Evolutionary conservation across 2,329 filamentous ascomycete genomes (phyloP).

Genomic region (Aureobasidium mangrovei): DNA sequence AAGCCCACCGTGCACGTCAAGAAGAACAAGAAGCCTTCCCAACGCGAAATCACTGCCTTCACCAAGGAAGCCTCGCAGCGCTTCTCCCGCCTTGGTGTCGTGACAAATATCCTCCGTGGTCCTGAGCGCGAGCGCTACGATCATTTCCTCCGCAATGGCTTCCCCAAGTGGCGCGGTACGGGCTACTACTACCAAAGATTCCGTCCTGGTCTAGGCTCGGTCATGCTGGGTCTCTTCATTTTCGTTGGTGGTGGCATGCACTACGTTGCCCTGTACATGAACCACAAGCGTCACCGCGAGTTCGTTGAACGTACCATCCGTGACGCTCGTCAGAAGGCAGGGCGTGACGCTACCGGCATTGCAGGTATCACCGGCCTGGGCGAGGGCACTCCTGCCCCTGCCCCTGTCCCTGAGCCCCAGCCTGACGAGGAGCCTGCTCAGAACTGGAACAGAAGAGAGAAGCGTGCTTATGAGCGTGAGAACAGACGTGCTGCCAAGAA

Average conservation of each 20-base stretch:
- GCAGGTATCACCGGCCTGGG: constrained; percentile 60
- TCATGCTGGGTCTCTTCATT: constrained; percentile 71
- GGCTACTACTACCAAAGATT: constrained; percentile 97
- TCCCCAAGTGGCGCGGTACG: constrained; percentile 92
- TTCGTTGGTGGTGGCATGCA: constrained; percentile 77
- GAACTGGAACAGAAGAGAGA: constrained; percentile 67
- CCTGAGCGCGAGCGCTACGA: constrained; percentile 80
- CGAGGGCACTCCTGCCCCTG: constrained; percentile 27
- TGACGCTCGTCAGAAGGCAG: constrained; percentile 78
- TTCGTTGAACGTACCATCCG: constrained; percentile 89
- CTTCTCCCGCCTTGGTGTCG: constrained; percentile 75
- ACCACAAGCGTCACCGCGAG: constrained; percentile 81
- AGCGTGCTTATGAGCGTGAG: constrained; percentile 80
- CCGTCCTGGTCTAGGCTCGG: constrained; percentile 79
- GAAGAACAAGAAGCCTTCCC: constrained; percentile 61
- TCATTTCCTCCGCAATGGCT: constrained; percentile 85
- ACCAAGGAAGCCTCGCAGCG: constrained; percentile 74
- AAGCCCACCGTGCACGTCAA: constrained; percentile 56
- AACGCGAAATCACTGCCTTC: constrained; percentile 67
- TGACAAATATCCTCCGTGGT: constrained; percentile 78
- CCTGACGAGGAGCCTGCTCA: constrained; percentile 40
- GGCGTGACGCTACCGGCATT: constrained; percentile 70
- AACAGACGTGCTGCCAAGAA: constrained; percentile 58
- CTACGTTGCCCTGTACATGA: constrained; percentile 75
- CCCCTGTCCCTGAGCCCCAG: constrained; percentile 34